Percentiles rank a stretch among this genome's conserved stretches.
phyloP scores from a whole-genome alignment of 768 basidiomycete genomes.

The Mycena metata region DNA sequence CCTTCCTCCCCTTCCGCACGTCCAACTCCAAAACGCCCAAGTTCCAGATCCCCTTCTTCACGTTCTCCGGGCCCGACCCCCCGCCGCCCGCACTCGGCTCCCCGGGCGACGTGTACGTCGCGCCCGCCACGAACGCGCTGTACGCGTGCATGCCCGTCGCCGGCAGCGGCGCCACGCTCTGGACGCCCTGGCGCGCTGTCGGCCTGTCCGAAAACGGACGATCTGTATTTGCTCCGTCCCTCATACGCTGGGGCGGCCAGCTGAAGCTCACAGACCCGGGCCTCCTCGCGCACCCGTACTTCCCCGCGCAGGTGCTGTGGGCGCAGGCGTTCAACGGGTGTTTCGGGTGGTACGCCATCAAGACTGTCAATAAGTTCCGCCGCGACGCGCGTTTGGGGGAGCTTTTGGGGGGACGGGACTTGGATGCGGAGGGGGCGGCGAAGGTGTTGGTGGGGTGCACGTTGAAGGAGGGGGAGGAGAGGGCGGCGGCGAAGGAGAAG shows the following conservation, averaged over 20 bases:
- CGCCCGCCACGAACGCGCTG: slow-evolving; percentile 1
- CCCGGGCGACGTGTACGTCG: slow-evolving; percentile 20
- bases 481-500: not conserved
- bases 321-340: not conserved
- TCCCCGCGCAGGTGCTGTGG: slow-evolving; percentile 21
- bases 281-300: slow-evolving; percentile 12
- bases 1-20: no score
- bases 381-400: not conserved
- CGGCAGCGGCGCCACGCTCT: not conserved
- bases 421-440: not conserved
- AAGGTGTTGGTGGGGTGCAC: not conserved
- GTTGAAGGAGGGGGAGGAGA: slow-evolving; percentile 10
- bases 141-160: slow-evolving; percentile 15
- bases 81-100: slow-evolving; percentile 20
- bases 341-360: slow-evolving; percentile 15
- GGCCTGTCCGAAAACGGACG: no score
- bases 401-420: not conserved
- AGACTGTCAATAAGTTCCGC: not conserved
- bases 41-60: slow-evolving; percentile 14
- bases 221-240: no score
- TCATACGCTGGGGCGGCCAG: not conserved
- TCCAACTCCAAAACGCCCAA: no score
- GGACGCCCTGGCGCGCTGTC: slow-evolving; percentile 27
- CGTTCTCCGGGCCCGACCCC: slow-evolving; percentile 17
- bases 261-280: slow-evolving; percentile 8